Evolutionary conservation across 257 asterid species (phyloP).

Genomic region (Solanum pennellii): DNA sequence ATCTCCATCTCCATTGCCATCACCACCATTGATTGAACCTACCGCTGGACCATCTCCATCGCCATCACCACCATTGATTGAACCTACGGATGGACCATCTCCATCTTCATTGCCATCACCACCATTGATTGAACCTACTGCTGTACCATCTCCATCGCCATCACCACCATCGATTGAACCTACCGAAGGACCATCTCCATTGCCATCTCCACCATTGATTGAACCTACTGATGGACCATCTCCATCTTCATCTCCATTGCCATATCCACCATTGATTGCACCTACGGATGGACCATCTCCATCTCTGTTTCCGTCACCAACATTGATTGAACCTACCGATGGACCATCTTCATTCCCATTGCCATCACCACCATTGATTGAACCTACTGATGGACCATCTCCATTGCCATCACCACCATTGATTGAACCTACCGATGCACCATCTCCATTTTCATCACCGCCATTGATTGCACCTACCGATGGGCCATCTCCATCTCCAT

Average conservation of each 20-base stretch:
- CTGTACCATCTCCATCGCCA: background rate
- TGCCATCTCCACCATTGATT: background rate
- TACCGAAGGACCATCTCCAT: background rate
- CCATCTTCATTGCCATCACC: background rate
- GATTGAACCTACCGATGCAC: background rate
- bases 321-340: background rate
- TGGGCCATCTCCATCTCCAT: too few species aligned
- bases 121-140: background rate
- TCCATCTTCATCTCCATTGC: background rate
- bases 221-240: background rate
- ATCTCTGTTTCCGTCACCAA: background rate
- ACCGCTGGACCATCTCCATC: background rate
- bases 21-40: background rate
- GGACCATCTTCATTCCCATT: too few species aligned
- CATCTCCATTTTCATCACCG: background rate
- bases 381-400: background rate
- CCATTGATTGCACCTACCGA: background rate
- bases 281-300: background rate
- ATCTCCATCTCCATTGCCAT: background rate
- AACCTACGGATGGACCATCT: too few species aligned
- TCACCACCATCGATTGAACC: background rate
- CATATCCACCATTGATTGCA: background rate
- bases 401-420: background rate
- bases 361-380: background rate
- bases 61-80: background rate